phyloP scores from a whole-genome alignment of 257 asterid genomes.

The Mitragyna speciosa region DNA sequence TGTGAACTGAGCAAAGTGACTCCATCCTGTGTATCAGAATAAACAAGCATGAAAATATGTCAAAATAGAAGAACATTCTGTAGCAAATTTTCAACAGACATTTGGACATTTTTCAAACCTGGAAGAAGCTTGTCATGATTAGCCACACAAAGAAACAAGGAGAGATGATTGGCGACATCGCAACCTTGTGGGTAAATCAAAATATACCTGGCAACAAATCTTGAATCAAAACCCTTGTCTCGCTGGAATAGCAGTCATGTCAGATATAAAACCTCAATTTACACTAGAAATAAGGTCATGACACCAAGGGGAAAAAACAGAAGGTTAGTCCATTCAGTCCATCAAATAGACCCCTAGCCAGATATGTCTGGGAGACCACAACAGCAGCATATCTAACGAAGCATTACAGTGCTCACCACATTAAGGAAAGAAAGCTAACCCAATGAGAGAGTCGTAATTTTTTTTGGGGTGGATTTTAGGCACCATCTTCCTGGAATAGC shows the following conservation, averaged over 20 bases:
- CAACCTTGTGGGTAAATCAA: slow-evolving; percentile 96
- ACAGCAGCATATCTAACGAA: not conserved
- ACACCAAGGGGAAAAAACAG: no score
- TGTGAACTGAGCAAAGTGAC: slow-evolving; percentile 95
- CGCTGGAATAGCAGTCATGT: not conserved
- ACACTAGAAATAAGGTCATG: not conserved
- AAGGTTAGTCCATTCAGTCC: not conserved
- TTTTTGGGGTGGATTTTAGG: no score
- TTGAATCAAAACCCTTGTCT: slow-evolving; percentile 13
- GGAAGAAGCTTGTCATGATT: slow-evolving; percentile 98
- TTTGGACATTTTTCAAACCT: slow-evolving; percentile 37
- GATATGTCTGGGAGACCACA: not conserved
- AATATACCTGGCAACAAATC: slow-evolving; percentile 69
- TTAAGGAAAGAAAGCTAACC: not conserved
- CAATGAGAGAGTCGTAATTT: not conserved
- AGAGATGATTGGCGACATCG: slow-evolving; percentile 91
- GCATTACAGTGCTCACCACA: not conserved
- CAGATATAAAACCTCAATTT: not conserved
- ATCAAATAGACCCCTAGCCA: not conserved
- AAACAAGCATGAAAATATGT: slow-evolving; percentile 20
- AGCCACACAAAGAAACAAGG: slow-evolving; percentile 94
- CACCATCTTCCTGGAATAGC: no score
- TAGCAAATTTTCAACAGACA: not conserved
- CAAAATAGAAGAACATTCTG: slow-evolving; percentile 1
- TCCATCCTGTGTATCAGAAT: slow-evolving; percentile 65